Evolutionary conservation across 805 yeast genomes (phyloP), one percentile per base, ranked within the genome.

Genomic region (Candida chilensis): DNA sequence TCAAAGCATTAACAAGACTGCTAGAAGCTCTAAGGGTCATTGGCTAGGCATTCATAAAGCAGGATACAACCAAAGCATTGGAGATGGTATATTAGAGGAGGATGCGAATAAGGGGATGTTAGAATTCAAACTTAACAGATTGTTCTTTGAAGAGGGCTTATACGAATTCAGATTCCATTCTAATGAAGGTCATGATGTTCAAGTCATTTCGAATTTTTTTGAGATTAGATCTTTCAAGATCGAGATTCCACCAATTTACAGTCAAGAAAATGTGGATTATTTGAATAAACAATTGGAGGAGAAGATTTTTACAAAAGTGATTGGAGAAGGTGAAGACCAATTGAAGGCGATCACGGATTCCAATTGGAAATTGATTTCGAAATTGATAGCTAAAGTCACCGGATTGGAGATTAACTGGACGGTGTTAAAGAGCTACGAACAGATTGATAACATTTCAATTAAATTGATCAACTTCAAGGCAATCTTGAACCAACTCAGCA

Each of bases 161-260:
- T 83, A 74, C 52, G 90, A 83, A 52, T 65, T 83, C 39, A 64
- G 94, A 47, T 78, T 78, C 43, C 92, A 83, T 45, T 60, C 69
- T 31, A 67, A 64, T 29, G 75, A 72, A 16, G 68, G 74, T 28
- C 94, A 83, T 47, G 78, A 74, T 34, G 94, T 82, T n/a, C 60
- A 74, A 16, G 62, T 65, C 37, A 66, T 75, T 19, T 73, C 87
- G 0, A 64, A 61, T 34, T 84, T 87, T 13, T 78, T 83, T 48
- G 81, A 78, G 47, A 58, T 83, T 27, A 60, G 55, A 20, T 45
- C 61, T 17, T 64, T 67, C 5, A 35, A 44, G 16, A 42, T 76
- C 5, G 44, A 50, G 3, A 58, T 59, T 32, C 60, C 69, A 26
- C 27, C 32, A 14, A 27, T 47, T 12, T 37, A 32, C 2, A 48